Evolutionary conservation across 2,329 filamentous ascomycete species (phyloP).

Genomic region (Neonectria ditissima): DNA sequence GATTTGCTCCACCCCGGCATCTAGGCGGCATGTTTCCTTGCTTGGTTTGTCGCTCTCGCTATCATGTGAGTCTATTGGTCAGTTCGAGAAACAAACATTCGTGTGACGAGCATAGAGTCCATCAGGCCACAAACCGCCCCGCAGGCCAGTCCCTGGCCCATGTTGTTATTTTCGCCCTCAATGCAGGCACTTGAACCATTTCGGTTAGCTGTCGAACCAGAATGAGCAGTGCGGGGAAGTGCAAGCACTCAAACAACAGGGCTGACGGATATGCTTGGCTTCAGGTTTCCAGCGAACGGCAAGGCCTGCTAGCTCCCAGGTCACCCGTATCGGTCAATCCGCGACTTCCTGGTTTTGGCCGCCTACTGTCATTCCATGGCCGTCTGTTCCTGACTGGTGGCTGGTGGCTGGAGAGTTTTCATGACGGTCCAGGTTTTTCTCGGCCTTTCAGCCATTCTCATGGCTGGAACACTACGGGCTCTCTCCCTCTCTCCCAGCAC

Average conservation of each 20-base stretch:
- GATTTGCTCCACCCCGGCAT: conserved; percentile 6
- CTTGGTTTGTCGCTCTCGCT: neutral
- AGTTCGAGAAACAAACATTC: conserved; percentile 13
- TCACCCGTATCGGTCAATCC: neutral
- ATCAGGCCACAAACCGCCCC: conserved; percentile 15
- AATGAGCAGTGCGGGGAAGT: conserved; percentile 20
- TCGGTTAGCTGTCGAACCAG: conserved; percentile 17
- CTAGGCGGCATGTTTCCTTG: conserved; percentile 6
- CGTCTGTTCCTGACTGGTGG: neutral
- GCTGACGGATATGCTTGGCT: conserved; percentile 11
- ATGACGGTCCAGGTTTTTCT: neutral
- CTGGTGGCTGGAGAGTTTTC: conserved; percentile 5
- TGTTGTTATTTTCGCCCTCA: conserved; percentile 12
- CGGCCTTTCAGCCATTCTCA: conserved; percentile 4
- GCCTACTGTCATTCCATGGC: neutral
- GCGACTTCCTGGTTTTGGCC: neutral
- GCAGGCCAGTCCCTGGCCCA: conserved; percentile 12
- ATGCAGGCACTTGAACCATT: conserved; percentile 15
- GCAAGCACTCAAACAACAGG: neutral
- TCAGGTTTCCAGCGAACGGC: neutral
- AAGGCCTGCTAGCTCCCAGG: neutral
- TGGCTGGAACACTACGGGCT: conserved; percentile 1
- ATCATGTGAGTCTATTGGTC: conserved; percentile 16
- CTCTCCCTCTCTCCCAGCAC: neutral
- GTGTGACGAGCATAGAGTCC: conserved; percentile 17